Evolutionary conservation across 2,329 filamentous ascomycete genomes (phyloP).

Genomic region (Pyricularia grisea): DNA sequence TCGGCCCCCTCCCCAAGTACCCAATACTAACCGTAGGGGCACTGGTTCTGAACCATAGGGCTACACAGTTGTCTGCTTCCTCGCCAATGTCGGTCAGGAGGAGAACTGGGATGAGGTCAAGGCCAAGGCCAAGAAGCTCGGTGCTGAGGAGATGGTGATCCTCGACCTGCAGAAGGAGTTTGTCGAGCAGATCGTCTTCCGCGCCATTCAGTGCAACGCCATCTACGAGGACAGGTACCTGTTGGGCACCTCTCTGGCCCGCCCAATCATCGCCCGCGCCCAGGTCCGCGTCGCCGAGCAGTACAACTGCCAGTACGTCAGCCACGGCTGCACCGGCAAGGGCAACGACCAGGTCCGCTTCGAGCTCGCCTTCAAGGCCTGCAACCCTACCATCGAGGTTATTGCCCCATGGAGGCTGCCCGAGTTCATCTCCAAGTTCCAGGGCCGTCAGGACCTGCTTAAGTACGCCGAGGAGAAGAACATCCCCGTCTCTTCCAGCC

Average conservation of each 20-base stretch:
- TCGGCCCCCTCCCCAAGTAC: not conserved
- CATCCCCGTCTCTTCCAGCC: slow-evolving; percentile 65
- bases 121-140: slow-evolving; percentile 51
- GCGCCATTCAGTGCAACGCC: slow-evolving; percentile 65
- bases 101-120: slow-evolving; percentile 67
- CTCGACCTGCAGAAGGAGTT: slow-evolving; percentile 65
- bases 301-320: slow-evolving; percentile 45
- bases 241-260: slow-evolving; percentile 51
- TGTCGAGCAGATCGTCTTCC: slow-evolving; percentile 72
- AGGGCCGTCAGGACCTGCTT: slow-evolving; percentile 62
- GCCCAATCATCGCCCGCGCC: slow-evolving; percentile 60
- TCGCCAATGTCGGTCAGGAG: slow-evolving; percentile 67
- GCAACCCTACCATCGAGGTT: slow-evolving; percentile 55
- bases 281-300: slow-evolving; percentile 53
- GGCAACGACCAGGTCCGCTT: slow-evolving; percentile 45
- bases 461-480: slow-evolving; percentile 58
- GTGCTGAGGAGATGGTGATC: slow-evolving; percentile 55
- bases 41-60: not conserved
- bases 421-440: slow-evolving; percentile 61
- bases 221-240: slow-evolving; percentile 52
- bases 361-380: slow-evolving; percentile 34
- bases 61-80: slow-evolving; percentile 46
- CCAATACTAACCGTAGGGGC: not conserved
- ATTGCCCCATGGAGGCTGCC: slow-evolving; percentile 68
- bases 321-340: slow-evolving; percentile 52